These are phyloP conservation scores for Solanum aculeatissimum DNA, from an alignment of 305 asterid genomes.

Conservation along the genomic window DNA sequence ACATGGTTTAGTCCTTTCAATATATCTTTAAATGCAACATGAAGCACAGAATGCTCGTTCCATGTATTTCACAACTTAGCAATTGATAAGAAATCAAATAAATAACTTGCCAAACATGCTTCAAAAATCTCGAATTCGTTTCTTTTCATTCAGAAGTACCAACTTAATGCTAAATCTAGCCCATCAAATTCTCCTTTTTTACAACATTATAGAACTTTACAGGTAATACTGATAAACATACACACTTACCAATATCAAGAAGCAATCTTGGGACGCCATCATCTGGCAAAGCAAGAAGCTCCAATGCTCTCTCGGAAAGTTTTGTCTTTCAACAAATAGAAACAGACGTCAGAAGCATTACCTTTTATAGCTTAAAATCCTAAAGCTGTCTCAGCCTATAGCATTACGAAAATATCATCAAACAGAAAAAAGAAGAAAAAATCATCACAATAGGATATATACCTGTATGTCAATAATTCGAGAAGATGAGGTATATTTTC, in stretches of 20 bases:
- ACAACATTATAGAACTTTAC: background rate
- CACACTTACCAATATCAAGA: conserved; percentile 69
- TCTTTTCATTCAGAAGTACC: background rate
- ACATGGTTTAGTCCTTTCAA: background rate
- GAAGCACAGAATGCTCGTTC: background rate
- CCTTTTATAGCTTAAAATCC: background rate
- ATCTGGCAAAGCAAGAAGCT: conserved; percentile 82
- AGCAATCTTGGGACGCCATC: conserved; percentile 71
- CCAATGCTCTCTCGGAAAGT: conserved; percentile 87
- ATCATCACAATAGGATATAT: background rate
- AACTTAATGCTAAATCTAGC: background rate
- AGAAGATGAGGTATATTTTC: conserved; percentile 91
- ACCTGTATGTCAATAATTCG: conserved; percentile 96
- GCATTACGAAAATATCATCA: background rate
- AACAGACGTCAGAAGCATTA: background rate
- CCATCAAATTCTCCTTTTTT: background rate
- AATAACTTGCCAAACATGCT: background rate
- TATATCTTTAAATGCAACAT: background rate
- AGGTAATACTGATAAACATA: background rate
- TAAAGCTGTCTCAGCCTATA: background rate
- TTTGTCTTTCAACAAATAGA: conserved; percentile 34
- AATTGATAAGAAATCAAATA: background rate
- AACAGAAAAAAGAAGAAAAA: background rate
- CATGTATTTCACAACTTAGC: background rate
- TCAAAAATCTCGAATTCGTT: background rate